Evolutionary conservation across 116 monocot species (phyloP), one percentile per base, ranked within the genome.

Genomic region (Trichopus zeylanicus): DNA sequence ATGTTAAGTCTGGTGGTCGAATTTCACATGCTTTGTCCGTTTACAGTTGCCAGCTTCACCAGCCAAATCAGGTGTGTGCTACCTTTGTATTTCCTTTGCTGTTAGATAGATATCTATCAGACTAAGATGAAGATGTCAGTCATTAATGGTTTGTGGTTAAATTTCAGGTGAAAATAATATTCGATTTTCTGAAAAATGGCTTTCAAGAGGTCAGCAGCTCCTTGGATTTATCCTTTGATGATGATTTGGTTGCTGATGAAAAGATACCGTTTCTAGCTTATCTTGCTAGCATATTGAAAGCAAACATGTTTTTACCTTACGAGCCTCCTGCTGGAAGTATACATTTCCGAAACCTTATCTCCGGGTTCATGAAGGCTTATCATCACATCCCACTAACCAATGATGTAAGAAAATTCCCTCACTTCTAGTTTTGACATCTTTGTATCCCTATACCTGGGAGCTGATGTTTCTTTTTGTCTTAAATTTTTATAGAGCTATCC

Each of bases 171-270:
- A 93, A 93, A 60, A 68, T 63, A 34, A 93, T 93, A 70, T 93
- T 89, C 81, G 85, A 89, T 69, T 93, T 89, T 71, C 66, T 93
- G 42, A 93, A 78, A 73, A 84, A 82, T 68, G 93, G 93, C 3
- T 89, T 82, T 75, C 59, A 76, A 69, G 93, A 89, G 59, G 78
- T 93, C 64, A 80, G 93, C 78, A 93, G 78, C 68, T 83, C 93
- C 30, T 78, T 93, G 61, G 93, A 93, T 71, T 77, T 93, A 63
- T 93, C 93, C 26, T 93, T 93, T 67, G 83, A 85, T 29, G 86
- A 93, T 73, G 89, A 93, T 66, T 82, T 89, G 65, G 93, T 93
- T 49, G 93, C 89, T 62, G 93, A 93, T 73, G 93, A 93, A 70
- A 93, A 93, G 80, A 93, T 93, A 53, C 93, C 93, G 22, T 93